These are phyloP conservation scores for Microdochium bolleyi DNA, from an alignment of 2,329 filamentous ascomycete species.

Conservation along the genomic window DNA sequence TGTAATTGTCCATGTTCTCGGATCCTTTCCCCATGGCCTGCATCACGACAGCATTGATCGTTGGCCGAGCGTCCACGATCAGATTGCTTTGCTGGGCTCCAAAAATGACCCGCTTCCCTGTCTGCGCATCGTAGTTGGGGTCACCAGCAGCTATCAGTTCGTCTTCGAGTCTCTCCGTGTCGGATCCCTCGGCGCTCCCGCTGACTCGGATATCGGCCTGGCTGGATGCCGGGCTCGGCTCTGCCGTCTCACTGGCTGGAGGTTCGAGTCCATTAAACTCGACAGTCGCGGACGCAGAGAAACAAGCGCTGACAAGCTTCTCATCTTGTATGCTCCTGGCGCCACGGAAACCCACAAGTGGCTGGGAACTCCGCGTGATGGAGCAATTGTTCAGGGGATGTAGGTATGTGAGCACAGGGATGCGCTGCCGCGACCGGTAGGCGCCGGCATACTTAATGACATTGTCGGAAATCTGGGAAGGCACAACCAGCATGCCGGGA, in stretches of 20 bases:
- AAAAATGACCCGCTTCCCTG: slow-evolving; percentile 62
- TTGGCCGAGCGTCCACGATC: slow-evolving; percentile 92
- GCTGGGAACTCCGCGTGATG: slow-evolving; percentile 91
- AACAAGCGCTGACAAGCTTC: slow-evolving; percentile 85
- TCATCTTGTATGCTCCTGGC: slow-evolving; percentile 95
- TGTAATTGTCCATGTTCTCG: slow-evolving; percentile 97
- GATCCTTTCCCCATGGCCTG: slow-evolving; percentile 88
- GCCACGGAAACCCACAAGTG: slow-evolving; percentile 74
- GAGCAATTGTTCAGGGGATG: slow-evolving; percentile 96
- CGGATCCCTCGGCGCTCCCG: slow-evolving; percentile 40
- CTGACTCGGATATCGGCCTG: slow-evolving; percentile 37
- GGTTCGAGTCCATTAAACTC: slow-evolving; percentile 27
- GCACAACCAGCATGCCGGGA: slow-evolving; percentile 76
- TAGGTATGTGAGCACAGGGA: slow-evolving; percentile 88
- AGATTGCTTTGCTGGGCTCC: slow-evolving; percentile 90
- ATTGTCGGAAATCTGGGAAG: slow-evolving; percentile 88
- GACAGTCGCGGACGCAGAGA: slow-evolving; percentile 57
- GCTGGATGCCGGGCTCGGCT: slow-evolving; percentile 37
- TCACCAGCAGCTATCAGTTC: slow-evolving; percentile 51
- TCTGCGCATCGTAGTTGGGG: slow-evolving; percentile 47
- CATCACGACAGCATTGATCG: slow-evolving; percentile 90
- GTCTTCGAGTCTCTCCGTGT: slow-evolving; percentile 61
- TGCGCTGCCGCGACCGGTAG: slow-evolving; percentile 81
- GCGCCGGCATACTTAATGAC: slow-evolving; percentile 86
- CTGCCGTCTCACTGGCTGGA: slow-evolving; percentile 17